A percentile compares a stretch with the other conserved stretches of the same genome.
phyloP scores from a whole-genome alignment of 208 protist species.

The Giardia muris region DNA sequence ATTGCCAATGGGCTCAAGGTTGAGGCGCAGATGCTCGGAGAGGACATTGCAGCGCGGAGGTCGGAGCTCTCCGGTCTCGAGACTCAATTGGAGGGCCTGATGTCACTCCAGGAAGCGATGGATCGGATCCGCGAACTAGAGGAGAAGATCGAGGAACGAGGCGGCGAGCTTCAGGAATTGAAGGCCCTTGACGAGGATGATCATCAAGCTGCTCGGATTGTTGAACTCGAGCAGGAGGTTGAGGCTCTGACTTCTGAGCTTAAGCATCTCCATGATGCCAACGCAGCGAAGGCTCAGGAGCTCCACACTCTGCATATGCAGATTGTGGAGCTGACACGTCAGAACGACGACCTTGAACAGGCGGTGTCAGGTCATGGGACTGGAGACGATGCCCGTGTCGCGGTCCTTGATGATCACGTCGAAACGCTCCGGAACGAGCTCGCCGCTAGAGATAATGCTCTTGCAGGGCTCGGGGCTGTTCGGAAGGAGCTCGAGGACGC shows the following conservation, averaged over 20 bases:
- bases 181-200: neutral
- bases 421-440: neutral
- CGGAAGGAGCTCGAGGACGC: too few relatives aligned
- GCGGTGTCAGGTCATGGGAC: neutral
- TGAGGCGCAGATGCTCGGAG: too few relatives aligned
- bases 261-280: neutral
- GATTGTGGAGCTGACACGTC: neutral
- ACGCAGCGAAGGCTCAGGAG: neutral
- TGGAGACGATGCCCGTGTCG: neutral
- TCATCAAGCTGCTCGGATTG: neutral
- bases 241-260: neutral
- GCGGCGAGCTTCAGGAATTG: neutral
- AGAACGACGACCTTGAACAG: neutral
- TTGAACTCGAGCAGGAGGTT: neutral
- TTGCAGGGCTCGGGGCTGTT: too few relatives aligned
- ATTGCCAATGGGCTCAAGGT: too few relatives aligned
- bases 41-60: neutral
- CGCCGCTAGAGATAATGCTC: too few relatives aligned
- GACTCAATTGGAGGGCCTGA: neutral
- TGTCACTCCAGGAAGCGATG: neutral
- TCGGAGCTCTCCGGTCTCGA: neutral
- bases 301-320: neutral
- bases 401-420: neutral
- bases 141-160: neutral
- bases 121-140: neutral